Conservation (phyloP, 345 rosid species). For the Populus simonii region DNA sequence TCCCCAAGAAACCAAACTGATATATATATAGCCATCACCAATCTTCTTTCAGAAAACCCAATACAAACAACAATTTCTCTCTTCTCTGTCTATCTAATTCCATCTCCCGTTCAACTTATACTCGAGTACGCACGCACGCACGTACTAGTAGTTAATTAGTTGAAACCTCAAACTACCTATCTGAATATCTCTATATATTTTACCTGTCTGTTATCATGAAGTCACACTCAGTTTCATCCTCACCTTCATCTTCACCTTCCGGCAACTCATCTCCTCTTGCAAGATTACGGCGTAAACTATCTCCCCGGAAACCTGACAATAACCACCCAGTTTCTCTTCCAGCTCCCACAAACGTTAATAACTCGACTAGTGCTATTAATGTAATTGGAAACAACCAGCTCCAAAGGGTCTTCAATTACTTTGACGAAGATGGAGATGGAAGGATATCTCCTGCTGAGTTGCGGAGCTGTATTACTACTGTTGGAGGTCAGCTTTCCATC, state of each 20-base stretch:
- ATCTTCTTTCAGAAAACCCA: neutral
- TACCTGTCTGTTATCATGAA: neutral
- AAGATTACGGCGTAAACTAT: slow-evolving; percentile 6
- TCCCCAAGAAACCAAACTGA: too few species aligned
- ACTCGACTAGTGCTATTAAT: neutral
- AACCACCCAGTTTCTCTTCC: neutral
- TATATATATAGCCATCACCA: neutral
- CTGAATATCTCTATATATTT: neutral
- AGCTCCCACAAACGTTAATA: neutral
- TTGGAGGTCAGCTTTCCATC: slow-evolving; percentile 45
- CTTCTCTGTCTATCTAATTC: neutral
- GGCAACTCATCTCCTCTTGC: neutral
- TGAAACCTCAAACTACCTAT: neutral
- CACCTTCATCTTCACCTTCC: neutral
- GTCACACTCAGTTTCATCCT: neutral
- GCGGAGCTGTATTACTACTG: slow-evolving; percentile 38
- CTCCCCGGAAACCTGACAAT: neutral
- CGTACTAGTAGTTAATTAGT: neutral
- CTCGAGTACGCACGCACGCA: neutral
- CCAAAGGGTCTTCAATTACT: slow-evolving; percentile 41
- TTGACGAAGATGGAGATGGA: slow-evolving; percentile 64
- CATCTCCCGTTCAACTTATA: neutral
- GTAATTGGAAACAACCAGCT: neutral
- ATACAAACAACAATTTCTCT: neutral
- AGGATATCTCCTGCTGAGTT: slow-evolving; percentile 54